Evolutionary conservation across 163 green algal species (phyloP).

Genomic region (Volvox carteri): DNA sequence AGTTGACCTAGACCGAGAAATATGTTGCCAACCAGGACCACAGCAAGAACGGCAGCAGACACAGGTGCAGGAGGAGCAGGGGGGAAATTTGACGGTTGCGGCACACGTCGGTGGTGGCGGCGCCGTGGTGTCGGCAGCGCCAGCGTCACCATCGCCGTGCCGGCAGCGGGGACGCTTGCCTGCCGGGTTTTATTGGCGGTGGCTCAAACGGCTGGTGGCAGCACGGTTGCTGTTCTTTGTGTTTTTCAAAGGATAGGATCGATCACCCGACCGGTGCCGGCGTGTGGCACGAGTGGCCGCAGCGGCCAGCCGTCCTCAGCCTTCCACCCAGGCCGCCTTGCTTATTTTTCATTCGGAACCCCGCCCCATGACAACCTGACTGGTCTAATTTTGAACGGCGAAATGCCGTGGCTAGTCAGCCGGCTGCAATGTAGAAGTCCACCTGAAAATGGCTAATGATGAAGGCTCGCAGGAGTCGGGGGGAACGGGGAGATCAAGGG

Average conservation of each 20-base stretch:
- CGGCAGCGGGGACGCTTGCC: slow-evolving; percentile 14
- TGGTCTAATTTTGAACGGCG: too few species aligned
- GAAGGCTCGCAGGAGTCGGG: too few species aligned
- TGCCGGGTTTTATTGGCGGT: slow-evolving; percentile 32
- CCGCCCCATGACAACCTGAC: too few species aligned
- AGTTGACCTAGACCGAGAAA: background rate
- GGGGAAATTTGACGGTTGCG: too few species aligned
- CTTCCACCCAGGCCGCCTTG: too few species aligned
- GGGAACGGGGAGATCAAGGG: too few species aligned
- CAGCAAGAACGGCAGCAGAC: background rate
- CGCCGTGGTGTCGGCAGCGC: too few species aligned
- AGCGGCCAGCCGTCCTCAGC: background rate
- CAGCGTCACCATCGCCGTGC: background rate
- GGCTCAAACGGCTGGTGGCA: background rate
- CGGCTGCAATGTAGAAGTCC: too few species aligned
- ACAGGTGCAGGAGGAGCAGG: background rate
- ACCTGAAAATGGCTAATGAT: too few species aligned
- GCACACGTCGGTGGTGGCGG: too few species aligned
- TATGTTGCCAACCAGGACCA: background rate
- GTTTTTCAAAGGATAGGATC: background rate
- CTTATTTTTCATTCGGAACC: too few species aligned
- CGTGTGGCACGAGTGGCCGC: background rate
- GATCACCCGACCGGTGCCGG: background rate
- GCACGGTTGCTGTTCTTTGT: slow-evolving; percentile 5
- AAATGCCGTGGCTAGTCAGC: too few species aligned